These are phyloP conservation scores for Leptodermis oblonga DNA, from an alignment of 257 asterid genomes.

Conservation along the genomic window DNA sequence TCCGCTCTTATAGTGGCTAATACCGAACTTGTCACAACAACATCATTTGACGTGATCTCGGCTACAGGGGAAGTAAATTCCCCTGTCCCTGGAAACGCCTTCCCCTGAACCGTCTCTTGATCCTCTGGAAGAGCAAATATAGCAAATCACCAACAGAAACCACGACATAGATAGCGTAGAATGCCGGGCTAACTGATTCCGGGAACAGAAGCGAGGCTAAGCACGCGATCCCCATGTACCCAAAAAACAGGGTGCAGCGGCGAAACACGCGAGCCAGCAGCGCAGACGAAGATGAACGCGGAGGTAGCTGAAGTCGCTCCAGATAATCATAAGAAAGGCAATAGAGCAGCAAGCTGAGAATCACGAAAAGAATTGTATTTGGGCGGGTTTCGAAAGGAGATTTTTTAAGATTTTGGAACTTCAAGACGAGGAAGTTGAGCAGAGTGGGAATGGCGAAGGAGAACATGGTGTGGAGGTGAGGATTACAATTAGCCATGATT, in stretches of 20 bases:
- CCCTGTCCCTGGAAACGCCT: background rate
- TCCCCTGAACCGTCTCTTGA: background rate
- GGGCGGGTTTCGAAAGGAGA: too few relatives aligned
- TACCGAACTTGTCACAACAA: too few relatives aligned
- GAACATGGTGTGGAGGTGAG: too few relatives aligned
- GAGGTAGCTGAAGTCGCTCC: too few relatives aligned
- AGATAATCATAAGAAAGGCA: background rate
- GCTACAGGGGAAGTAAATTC: background rate
- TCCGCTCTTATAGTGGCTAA: too few relatives aligned
- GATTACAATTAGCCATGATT: too few relatives aligned
- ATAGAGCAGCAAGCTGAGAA: too few relatives aligned
- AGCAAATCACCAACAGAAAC: background rate
- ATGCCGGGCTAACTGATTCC: background rate
- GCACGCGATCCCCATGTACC: background rate
- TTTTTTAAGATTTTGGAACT: too few relatives aligned
- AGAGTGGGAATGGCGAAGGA: background rate
- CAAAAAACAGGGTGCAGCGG: background rate
- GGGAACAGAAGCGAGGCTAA: slow-evolving; percentile 9
- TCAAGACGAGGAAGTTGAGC: too few relatives aligned
- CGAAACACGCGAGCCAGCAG: background rate
- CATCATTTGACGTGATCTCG: too few relatives aligned
- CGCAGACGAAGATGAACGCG: too few relatives aligned
- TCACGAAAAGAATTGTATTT: too few relatives aligned
- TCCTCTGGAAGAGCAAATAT: background rate
- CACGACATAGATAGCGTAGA: background rate